Evolutionary conservation across 2,329 filamentous ascomycete species (phyloP).

Genomic region (Cadophora gregata): DNA sequence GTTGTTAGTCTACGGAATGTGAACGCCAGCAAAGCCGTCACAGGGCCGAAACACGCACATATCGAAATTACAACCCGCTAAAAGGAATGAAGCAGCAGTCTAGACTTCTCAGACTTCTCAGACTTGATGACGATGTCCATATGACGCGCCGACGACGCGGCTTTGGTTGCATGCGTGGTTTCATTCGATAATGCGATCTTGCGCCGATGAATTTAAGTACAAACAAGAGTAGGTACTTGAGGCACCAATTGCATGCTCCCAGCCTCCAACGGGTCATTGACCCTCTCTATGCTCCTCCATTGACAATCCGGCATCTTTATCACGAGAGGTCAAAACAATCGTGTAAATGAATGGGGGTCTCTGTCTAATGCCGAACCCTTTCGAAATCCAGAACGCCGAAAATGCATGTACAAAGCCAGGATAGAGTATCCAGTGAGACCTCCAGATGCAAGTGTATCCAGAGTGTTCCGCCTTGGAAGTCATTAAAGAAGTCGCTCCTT

Average conservation of each 20-base stretch:
- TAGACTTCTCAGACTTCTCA: constrained; percentile 16
- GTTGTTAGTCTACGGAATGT: constrained; percentile 18
- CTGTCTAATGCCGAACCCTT: constrained; percentile 21
- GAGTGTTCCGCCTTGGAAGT: constrained; percentile 23
- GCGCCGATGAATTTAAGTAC: constrained; percentile 9
- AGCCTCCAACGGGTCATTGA: constrained; percentile 1
- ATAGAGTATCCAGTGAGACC: constrained; percentile 24
- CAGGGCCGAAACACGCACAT: not conserved
- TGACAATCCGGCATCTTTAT: not conserved
- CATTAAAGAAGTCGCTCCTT: constrained; percentile 28
- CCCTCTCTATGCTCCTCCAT: constrained; percentile 2
- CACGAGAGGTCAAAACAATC: constrained; percentile 2
- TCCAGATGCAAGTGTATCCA: constrained; percentile 36
- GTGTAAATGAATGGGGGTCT: constrained; percentile 26
- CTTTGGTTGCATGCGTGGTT: constrained; percentile 4
- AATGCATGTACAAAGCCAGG: constrained; percentile 27
- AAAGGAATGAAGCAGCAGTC: constrained; percentile 21
- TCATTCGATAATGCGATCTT: constrained; percentile 9
- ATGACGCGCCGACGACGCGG: not conserved
- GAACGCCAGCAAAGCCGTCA: not conserved
- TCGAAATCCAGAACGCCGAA: constrained; percentile 48
- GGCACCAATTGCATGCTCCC: not conserved
- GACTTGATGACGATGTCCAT: not conserved
- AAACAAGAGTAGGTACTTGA: not conserved
- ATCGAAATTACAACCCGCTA: constrained; percentile 12